phyloP scores from a whole-genome alignment of 306 rosid genomes.

The Gastrolobium bilobum region DNA sequence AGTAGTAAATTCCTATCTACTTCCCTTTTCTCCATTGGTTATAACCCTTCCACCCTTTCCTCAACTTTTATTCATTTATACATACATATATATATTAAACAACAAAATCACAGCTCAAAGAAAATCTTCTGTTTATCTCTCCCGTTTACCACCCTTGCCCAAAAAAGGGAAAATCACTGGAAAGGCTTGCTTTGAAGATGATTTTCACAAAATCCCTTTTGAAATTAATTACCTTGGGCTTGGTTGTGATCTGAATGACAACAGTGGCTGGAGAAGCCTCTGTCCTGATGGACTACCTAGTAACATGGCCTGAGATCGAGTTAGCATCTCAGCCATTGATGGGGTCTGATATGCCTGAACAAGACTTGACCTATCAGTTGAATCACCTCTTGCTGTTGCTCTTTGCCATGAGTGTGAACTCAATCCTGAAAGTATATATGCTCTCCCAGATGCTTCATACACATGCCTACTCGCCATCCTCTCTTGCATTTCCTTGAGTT shows the following conservation, averaged over 20 bases:
- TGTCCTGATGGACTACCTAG: constrained; percentile 87
- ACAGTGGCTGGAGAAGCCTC: constrained; percentile 84
- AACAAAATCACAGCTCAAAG: constrained; percentile 72
- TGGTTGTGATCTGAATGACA: constrained; percentile 73
- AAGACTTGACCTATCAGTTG: constrained; percentile 89
- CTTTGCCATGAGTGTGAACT: constrained; percentile 99
- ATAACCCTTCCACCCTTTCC: constrained; percentile 66
- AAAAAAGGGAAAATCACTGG: constrained; percentile 54
- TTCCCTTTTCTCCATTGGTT: constrained; percentile 57
- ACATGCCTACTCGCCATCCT: constrained; percentile 95
- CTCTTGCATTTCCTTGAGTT: constrained; percentile 98
- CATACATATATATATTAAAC: constrained; percentile 55
- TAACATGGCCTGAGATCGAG: constrained; percentile 88
- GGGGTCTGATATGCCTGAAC: constrained; percentile 94
- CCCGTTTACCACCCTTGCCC: constrained; percentile 61
- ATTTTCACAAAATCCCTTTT: constrained; percentile 42
- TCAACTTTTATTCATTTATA: constrained; percentile 83
- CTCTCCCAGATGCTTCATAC: constrained; percentile 97
- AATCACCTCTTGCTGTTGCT: constrained; percentile 98
- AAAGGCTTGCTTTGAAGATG: constrained; percentile 54
- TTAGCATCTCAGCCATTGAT: constrained; percentile 94
- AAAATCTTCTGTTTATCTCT: constrained; percentile 54
- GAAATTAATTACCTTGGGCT: constrained; percentile 71
- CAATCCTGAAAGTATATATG: constrained; percentile 94
- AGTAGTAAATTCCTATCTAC: constrained; percentile 63